phyloP scores from a whole-genome alignment of 2,329 filamentous ascomycete species.

The Onygenales sp. region DNA sequence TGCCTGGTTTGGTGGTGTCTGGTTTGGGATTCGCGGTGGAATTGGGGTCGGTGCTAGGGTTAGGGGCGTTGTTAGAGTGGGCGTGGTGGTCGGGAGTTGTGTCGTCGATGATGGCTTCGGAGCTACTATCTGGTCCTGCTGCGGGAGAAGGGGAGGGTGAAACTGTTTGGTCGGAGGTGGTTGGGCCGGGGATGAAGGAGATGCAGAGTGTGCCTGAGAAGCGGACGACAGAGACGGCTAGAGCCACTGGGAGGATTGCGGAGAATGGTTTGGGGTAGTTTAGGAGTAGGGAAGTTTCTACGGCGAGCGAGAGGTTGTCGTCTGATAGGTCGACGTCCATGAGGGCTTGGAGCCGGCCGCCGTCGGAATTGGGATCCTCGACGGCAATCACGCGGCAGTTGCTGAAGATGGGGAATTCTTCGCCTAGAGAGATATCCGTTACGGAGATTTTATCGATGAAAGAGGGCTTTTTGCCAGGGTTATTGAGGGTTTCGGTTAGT shows the following conservation, averaged over 20 bases:
- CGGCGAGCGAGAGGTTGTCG: conserved; percentile 82
- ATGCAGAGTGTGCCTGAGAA: conserved; percentile 93
- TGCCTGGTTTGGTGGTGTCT: conserved; percentile 34
- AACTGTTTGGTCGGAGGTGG: conserved; percentile 12
- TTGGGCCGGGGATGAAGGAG: conserved; percentile 69
- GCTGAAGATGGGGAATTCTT: conserved; percentile 97
- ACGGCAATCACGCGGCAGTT: conserved; percentile 95
- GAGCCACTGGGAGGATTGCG: conserved; percentile 80
- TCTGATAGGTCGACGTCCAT: conserved; percentile 95
- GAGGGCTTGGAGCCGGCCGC: conserved; percentile 75
- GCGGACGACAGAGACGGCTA: conserved; percentile 82
- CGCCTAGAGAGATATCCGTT: conserved; percentile 85
- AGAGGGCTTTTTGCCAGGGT: conserved; percentile 74
- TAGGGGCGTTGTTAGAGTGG: neutral
- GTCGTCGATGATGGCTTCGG: neutral
- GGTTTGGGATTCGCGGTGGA: conserved; percentile 6
- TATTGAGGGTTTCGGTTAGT: conserved; percentile 76
- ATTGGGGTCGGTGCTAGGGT: conserved; percentile 13
- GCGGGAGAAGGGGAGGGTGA: conserved; percentile 22
- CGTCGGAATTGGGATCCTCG: conserved; percentile 45
- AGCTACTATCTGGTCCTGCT: neutral
- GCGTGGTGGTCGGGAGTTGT: neutral
- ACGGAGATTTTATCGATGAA: conserved; percentile 91
- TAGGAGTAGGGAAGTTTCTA: conserved; percentile 87
- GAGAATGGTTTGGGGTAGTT: conserved; percentile 90